Base-by-base conservation (phyloP, 176 grass and related monocot genomes). In the Phoenix roebelenii region DNA sequence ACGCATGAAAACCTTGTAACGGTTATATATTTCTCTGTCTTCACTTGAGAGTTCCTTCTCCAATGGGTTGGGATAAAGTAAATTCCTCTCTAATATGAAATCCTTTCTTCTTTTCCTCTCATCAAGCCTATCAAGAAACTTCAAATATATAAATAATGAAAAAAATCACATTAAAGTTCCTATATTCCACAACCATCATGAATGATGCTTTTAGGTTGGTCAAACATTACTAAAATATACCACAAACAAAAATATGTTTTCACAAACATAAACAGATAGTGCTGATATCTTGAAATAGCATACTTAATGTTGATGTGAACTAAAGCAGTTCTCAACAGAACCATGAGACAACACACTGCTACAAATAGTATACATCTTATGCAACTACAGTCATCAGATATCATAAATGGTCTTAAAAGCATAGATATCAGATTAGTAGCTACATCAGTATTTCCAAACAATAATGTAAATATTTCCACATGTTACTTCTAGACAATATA, bases 61-160 rank as follows among this genome's bases (percentile, higher is more conserved):
- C 55, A 89, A 56, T 58, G 87, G 84, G 72, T 83, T 88, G 48
- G 93, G 87, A 57, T 78, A 98, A 25, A 92, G 73, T 72, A 98
- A 63, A 50, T 98, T 98, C 72, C 93, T 98, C 75, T 98, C 93
- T 70, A 98, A 69, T 83, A 98, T 85, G 67, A 98, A 98, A 55
- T 98, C 84, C 56, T 98, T 98, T 67, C 93, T 92, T 64, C 93
- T 79, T 77, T 98, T 92, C 69, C 93, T 98, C 83, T 98, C 93
- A 83, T 98, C 93, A 84, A 98, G 76, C 70, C 87, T 97, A 64
- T 56, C 55, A 63, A 76, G 12, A 23, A 16, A 60, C 20, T 59
- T 1, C 29, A 5, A 62, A 16, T 19, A 22, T 58, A 50, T 7
- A 12, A 44, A 9, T 44, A 44, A 44, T 12, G 4, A 62, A 5